Conservation (phyloP, 129 eudicot species). For the Rutidosis leptorrhynchoides region DNA sequence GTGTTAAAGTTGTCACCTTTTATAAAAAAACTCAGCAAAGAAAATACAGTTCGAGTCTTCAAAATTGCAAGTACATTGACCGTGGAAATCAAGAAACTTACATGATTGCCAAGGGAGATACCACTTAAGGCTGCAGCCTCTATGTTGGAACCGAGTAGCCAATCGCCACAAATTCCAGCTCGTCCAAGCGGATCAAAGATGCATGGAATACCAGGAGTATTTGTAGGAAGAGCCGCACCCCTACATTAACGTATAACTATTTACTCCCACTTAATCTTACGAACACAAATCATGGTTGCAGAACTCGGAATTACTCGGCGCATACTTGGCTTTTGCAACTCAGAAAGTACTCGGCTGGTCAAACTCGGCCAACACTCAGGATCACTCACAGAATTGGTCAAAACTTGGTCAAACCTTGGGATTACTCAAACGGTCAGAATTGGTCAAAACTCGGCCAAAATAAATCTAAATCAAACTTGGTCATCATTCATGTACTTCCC, state of each 20-base stretch:
- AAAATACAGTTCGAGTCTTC: not conserved
- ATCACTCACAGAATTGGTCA: no score
- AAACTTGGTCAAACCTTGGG: no score
- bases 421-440: no score
- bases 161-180: constrained; percentile 98
- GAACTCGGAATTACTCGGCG: no score
- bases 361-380: no score
- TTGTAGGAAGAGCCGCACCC: constrained; percentile 99
- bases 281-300: no score
- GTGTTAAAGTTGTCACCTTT: not conserved
- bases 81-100: constrained; percentile 26
- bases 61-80: not conserved
- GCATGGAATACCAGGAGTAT: constrained; percentile 81
- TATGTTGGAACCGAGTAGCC: constrained; percentile 89
- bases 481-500: no score
- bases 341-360: no score
- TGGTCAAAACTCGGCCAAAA: no score
- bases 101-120: constrained; percentile 90
- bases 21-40: not conserved
- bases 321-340: no score
- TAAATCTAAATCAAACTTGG: no score
- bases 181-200: constrained; percentile 95
- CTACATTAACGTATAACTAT: constrained; percentile 30
- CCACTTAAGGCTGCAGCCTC: constrained; percentile 96
- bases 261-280: not conserved